Evolutionary conservation across 176 grass and related monocot genomes (phyloP).

Genomic region (Triticum dicoccoides): DNA sequence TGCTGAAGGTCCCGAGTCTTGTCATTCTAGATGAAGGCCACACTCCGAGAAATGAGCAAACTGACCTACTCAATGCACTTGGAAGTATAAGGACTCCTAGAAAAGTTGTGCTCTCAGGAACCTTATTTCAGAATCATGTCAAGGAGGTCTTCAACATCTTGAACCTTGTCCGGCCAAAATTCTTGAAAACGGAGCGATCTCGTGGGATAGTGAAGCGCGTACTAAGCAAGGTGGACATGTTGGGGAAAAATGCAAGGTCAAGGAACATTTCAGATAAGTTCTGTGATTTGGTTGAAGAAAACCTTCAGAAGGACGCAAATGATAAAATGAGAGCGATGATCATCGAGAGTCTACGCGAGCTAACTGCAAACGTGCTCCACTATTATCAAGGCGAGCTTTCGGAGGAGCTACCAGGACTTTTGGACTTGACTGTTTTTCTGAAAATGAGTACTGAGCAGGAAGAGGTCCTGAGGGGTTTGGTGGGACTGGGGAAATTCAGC

Average conservation of each 20-base stretch:
- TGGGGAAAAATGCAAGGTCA: slow-evolving; percentile 30
- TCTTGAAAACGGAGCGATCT: slow-evolving; percentile 54
- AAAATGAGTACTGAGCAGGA: slow-evolving; percentile 53
- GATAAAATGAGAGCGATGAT: slow-evolving; percentile 54
- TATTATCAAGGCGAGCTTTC: slow-evolving; percentile 80
- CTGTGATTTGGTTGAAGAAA: slow-evolving; percentile 74
- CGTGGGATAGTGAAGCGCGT: slow-evolving; percentile 59
- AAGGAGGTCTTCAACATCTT: slow-evolving; percentile 88
- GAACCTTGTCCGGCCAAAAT: slow-evolving; percentile 75
- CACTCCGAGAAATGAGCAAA: slow-evolving; percentile 76
- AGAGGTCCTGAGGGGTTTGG: slow-evolving; percentile 37
- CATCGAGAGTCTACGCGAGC: slow-evolving; percentile 57
- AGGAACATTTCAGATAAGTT: slow-evolving; percentile 37
- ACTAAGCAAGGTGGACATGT: slow-evolving; percentile 62
- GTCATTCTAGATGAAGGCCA: slow-evolving; percentile 94
- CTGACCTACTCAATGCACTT: slow-evolving; percentile 61
- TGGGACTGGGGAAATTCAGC: slow-evolving; percentile 41
- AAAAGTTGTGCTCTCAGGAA: slow-evolving; percentile 85
- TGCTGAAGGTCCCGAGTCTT: slow-evolving; percentile 67
- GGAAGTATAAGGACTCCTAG: slow-evolving; percentile 60
- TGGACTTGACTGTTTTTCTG: slow-evolving; percentile 71
- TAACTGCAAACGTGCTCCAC: slow-evolving; percentile 78
- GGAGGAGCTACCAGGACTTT: slow-evolving; percentile 72
- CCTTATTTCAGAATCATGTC: slow-evolving; percentile 82
- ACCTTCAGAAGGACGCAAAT: slow-evolving; percentile 59